phyloP scores from a whole-genome alignment of 2,329 filamentous ascomycete genomes.

The Pseudopithomyces chartarum region DNA sequence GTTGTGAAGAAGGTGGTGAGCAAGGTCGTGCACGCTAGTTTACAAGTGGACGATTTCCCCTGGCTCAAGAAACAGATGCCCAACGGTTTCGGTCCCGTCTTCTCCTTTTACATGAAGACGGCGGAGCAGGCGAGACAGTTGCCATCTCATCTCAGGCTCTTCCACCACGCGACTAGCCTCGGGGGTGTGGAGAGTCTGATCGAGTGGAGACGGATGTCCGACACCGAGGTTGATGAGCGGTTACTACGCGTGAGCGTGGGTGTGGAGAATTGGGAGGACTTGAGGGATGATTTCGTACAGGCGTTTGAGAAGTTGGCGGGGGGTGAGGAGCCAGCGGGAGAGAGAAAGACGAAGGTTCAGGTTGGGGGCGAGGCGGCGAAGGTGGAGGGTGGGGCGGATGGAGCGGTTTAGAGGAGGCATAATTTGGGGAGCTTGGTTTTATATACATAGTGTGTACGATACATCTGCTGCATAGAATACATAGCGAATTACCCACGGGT shows the following conservation, averaged over 20 bases:
- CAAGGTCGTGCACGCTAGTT: conserved; percentile 74
- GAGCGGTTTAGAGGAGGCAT: conserved; percentile 11
- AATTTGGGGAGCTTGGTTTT: too few species aligned
- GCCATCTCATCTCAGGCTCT: conserved; percentile 78
- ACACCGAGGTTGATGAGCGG: conserved; percentile 70
- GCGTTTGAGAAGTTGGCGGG: conserved; percentile 31
- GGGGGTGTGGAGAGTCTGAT: conserved; percentile 95
- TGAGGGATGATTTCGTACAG: conserved; percentile 70
- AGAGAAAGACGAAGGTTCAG: conserved; percentile 19
- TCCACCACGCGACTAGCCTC: conserved; percentile 93
- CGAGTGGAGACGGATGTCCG: conserved; percentile 93
- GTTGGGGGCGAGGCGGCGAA: conserved; percentile 27
- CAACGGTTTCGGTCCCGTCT: conserved; percentile 86
- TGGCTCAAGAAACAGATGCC: conserved; percentile 93
- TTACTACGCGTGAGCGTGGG: conserved; percentile 84
- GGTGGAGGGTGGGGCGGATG: conserved; percentile 14
- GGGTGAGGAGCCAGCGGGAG: not conserved
- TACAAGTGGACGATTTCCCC: conserved; percentile 66
- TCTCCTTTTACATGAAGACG: conserved; percentile 71
- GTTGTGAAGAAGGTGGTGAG: conserved; percentile 61
- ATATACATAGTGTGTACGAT: not conserved
- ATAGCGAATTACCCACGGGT: too few species aligned
- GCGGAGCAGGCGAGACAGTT: conserved; percentile 67
- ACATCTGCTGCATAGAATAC: not conserved
- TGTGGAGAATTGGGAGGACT: conserved; percentile 83